Conservation (phyloP, 441 rosid genomes). For the Capsella rubella region DNA sequence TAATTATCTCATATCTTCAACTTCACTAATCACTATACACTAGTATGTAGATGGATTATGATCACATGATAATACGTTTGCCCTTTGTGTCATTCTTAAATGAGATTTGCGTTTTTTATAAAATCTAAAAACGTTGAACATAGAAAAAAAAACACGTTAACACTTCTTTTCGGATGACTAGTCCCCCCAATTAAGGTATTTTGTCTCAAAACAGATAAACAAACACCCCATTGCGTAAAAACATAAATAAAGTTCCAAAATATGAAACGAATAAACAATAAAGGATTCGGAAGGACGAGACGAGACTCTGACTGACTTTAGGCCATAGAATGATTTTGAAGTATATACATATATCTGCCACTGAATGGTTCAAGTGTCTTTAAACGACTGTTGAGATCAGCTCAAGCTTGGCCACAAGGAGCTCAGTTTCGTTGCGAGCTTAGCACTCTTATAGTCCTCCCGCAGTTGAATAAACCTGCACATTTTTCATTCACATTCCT, state of each 20-base stretch:
- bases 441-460: slow-evolving; percentile 95
- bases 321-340: background rate
- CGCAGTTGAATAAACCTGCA: slow-evolving; percentile 96
- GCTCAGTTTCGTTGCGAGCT: slow-evolving; percentile 87
- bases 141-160: too few species aligned
- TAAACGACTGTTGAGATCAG: slow-evolving; percentile 38
- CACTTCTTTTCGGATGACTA: too few species aligned
- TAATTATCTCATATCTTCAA: too few species aligned
- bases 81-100: too few species aligned
- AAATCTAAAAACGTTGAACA: too few species aligned
- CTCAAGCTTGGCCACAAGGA: slow-evolving; percentile 81
- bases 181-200: background rate
- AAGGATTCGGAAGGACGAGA: background rate
- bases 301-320: background rate
- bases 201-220: background rate
- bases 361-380: slow-evolving; percentile 10
- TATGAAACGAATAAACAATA: background rate
- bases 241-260: background rate
- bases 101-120: too few species aligned
- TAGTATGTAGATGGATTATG: too few species aligned
- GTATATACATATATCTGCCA: slow-evolving; percentile 33
- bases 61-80: too few species aligned
- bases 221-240: background rate
- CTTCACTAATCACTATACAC: too few species aligned
- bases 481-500: background rate